Evolutionary conservation across 305 asterid species (phyloP), one percentile per base, ranked within the genome.

Genomic region (Fraxinus xanthoxyloides): DNA sequence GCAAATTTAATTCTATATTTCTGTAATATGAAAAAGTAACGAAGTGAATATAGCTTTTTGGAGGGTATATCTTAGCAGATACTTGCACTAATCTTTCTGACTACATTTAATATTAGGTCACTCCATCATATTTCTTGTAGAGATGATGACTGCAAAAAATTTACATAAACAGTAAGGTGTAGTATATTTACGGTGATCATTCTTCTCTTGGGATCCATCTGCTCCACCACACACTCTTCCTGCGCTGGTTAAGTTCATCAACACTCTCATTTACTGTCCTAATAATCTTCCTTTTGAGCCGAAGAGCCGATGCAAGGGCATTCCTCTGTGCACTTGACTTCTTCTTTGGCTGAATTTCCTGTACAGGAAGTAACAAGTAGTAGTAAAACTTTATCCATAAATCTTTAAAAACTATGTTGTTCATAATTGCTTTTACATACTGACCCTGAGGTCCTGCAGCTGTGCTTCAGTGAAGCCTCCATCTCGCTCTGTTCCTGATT

Each of bases 381-480:
- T 26, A 26, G 1, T 51, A 17, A 17, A 59, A 76, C 17, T 76
- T 43, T 9, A 46, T 28, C 32, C 36, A 30, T 13, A 21, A 48
- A 46, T 10, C 6, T 1, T 13, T 34, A 5, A 15, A 51, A 30
- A 13, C 1, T 28, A 46, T 51, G 65, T 17, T 38, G 69, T 30
- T 75, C 26, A n/a, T 15, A 72, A 35, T 61, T 5, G 51, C 35
- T 30, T 19, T 36, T 30, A 76, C 43, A 82, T 67, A 79, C 79
- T 63, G 21, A 94, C 99, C 92, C 90, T 89, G 79, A 94, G 93
- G 77, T 89, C 94, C 79, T 90, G 98, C 78, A 96, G 95, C 83
- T 93, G 98, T 72, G 97, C 97, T 87, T 96, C 99, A 0, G 99
- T 96, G 85, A 94, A 96, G 72, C 99, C 99, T 74, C 99, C 98